Conservation (phyloP, 208 protist genomes). For the Wallacemonas collosoma region DNA sequence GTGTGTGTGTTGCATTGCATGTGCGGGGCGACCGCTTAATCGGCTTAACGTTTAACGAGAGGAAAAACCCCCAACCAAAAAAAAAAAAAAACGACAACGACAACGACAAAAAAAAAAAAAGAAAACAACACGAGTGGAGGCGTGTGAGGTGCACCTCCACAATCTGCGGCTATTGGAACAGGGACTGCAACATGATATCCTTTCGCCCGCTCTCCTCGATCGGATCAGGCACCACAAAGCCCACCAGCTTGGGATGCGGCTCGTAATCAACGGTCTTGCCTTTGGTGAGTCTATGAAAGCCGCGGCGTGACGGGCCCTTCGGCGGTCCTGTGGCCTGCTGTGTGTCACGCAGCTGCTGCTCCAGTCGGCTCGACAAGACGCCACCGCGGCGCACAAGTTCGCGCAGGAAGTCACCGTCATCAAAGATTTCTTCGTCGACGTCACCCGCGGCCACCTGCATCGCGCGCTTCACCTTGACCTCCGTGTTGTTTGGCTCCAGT, state of each 20-base stretch:
- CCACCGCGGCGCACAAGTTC: conserved; percentile 79
- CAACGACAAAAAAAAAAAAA: conserved; percentile 14
- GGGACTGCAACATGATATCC: conserved; percentile 67
- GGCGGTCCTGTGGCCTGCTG: conserved; percentile 31
- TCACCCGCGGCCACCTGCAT: conserved; percentile 77
- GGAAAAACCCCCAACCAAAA: not conserved
- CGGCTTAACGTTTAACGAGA: conserved; percentile 1
- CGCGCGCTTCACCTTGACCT: conserved; percentile 56
- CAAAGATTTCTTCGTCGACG: conserved; percentile 78
- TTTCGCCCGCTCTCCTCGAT: conserved; percentile 61
- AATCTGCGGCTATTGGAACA: conserved; percentile 66
- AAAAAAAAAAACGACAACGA: conserved; percentile 21
- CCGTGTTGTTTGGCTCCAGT: conserved; percentile 20
- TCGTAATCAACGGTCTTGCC: conserved; percentile 81
- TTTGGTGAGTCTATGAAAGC: conserved; percentile 83
- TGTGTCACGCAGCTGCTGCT: conserved; percentile 61
- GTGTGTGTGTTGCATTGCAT: not conserved
- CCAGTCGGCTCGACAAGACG: conserved; percentile 43
- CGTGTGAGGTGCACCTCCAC: not conserved
- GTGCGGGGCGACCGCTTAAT: not conserved
- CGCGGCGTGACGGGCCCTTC: conserved; percentile 47
- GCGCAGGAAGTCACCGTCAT: conserved; percentile 80
- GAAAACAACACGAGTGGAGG: conserved; percentile 14
- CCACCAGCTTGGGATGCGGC: conserved; percentile 78
- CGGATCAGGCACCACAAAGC: conserved; percentile 68